phyloP scores from a whole-genome alignment of 108 stramenopile species.

The Mayamaea pseudoterrestris region DNA sequence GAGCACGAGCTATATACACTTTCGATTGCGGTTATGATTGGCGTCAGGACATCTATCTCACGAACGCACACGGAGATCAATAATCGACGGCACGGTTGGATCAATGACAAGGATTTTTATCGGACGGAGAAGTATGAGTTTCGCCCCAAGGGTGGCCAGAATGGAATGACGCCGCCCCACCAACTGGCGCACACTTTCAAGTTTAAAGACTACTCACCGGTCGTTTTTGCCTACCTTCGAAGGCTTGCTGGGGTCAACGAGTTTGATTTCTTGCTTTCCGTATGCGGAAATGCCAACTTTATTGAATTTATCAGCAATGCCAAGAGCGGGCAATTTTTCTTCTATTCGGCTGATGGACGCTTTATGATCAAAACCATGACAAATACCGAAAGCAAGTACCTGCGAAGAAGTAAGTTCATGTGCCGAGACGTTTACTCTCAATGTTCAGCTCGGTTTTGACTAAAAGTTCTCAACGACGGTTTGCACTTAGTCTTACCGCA shows the following conservation, averaged over 20 bases:
- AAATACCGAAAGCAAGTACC: constrained; percentile 92
- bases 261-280: constrained; percentile 85
- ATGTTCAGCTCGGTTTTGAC: too few species aligned
- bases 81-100: constrained; percentile 20
- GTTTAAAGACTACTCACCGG: constrained; percentile 94
- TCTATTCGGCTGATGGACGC: constrained; percentile 96
- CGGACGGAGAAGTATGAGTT: constrained; percentile 87
- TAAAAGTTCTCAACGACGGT: too few species aligned
- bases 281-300: constrained; percentile 95
- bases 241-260: constrained; percentile 87
- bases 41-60: constrained; percentile 81
- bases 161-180: constrained; percentile 91
- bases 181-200: constrained; percentile 95
- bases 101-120: constrained; percentile 84
- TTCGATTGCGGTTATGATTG: constrained; percentile 96
- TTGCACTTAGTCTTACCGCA: constrained; percentile 65
- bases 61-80: constrained; percentile 55
- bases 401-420: constrained; percentile 57
- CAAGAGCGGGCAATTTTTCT: constrained; percentile 97
- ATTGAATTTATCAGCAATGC: constrained; percentile 99
- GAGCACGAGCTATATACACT: constrained; percentile 90
- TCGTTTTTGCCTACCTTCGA: constrained; percentile 81
- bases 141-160: constrained; percentile 66
- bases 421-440: neutral
- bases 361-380: constrained; percentile 99